Base-by-base conservation (phyloP, 768 basidiomycete species). In the Saitozyma sp. region DNA sequence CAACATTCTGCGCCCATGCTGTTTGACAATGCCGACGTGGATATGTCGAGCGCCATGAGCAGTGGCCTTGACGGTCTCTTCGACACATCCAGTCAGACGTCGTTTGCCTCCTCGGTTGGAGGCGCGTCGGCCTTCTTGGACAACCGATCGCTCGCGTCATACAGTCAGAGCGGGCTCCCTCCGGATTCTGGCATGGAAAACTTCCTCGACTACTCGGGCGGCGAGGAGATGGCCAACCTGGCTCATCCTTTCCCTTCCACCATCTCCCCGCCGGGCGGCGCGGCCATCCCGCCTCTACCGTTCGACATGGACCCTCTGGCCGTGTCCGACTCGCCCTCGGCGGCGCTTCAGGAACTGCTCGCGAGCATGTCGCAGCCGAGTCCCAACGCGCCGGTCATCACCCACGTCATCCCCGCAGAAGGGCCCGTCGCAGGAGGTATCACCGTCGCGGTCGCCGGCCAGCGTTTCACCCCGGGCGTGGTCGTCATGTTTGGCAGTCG, bases 391-490 rank as follows among this genome's bases (percentile, higher is more conserved):
- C 85, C 64, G 69, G 83, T 42, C 62, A 62, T 82, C 84, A 62
- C 75, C 84, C 62, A 85, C 85, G 57, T 80, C 64, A 78, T 81
- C 17, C 81, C 81, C 9, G 74, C 69, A 53, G 79, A 79, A 59
- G 81, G 93, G 11, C 92, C 92, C 9, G 92, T 90, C 19, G 86
- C 88, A 62, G 94, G 94, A 40, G 95, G 95, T 1, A 92, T 91
- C 67, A 92, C 96, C 80, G 89, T 99, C 41, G 98, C 95, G 1
- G 82, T 99, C 16, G 85, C 96, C 8, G 96, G 96, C 9, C 86
- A 89, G 56, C 91, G 93, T 77, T 97, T 99, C 80, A 57, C 74
- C 7, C 76, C 71, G 8, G 80, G 79, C 38, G 72, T 80, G 58
- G 87, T 89, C 57, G 90, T 91, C 68, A 82, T 92, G 2, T 99